phyloP scores from a whole-genome alignment of 768 basidiomycete genomes.

The Mycena filopes region DNA sequence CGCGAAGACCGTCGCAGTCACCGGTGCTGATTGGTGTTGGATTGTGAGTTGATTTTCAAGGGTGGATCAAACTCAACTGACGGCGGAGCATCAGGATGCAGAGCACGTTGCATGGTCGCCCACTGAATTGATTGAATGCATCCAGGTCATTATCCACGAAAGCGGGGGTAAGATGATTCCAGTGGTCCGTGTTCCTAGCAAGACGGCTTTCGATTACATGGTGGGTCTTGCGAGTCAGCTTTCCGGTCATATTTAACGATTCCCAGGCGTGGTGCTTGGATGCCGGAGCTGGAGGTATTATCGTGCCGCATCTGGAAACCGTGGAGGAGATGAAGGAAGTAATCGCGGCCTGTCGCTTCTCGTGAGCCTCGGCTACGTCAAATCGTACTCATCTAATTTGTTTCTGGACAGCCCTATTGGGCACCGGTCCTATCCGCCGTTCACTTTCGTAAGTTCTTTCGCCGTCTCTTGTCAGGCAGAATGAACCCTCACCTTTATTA shows the following conservation, averaged over 20 bases:
- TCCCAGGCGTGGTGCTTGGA: conserved; percentile 26
- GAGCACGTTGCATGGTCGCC: conserved; percentile 28
- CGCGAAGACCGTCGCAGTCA: conserved; percentile 12
- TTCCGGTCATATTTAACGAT: background rate
- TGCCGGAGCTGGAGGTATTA: conserved; percentile 27
- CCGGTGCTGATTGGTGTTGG: conserved; percentile 26
- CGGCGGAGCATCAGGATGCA: conserved; percentile 13
- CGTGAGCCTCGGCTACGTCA: background rate
- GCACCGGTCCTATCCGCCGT: conserved; percentile 27
- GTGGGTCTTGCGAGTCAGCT: background rate
- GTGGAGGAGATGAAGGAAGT: conserved; percentile 21
- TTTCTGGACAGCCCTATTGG: conserved; percentile 14
- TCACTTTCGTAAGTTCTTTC: conserved; percentile 11
- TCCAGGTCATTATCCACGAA: conserved; percentile 28
- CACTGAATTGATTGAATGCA: conserved; percentile 18
- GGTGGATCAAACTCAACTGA: no score
- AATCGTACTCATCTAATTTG: background rate
- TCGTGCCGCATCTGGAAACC: conserved; percentile 26
- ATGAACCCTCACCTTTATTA: background rate
- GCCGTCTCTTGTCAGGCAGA: background rate
- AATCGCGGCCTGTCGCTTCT: conserved; percentile 24
- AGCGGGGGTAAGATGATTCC: conserved; percentile 28
- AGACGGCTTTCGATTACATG: conserved; percentile 30
- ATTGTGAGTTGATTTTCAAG: conserved; percentile 7
- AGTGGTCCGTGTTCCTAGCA: conserved; percentile 27